Evolutionary conservation across 1,284 basidiomycete species (phyloP), one percentile per base, ranked within the genome.

Genomic region (Golubevia sp.): DNA sequence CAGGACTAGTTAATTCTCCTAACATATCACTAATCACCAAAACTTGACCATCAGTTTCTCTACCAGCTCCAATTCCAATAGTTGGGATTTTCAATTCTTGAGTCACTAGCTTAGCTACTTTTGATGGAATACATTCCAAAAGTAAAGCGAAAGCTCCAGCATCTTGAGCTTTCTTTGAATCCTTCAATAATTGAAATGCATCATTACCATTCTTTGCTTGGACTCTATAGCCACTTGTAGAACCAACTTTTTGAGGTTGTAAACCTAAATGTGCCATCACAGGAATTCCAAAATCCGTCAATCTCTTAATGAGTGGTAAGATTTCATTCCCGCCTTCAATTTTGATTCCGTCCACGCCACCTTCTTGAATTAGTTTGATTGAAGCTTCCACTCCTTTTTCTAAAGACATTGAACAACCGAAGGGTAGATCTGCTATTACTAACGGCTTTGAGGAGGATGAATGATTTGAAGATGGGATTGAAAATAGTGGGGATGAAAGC

Each of bases 401-500:
- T 25, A 30, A 53, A 30, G 51, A 23, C 30, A 56, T 49, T n/a
- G 27, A 27, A 38, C 8, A 8, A 8, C 55, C 55, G 25, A 56
- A 26, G 25, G 25, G 25, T 34, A 27, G n/a, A 23, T 27, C 24
- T 56, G 55, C 30, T 34, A 56, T 25, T 21, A 27, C 55, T 21
- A 56, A 27, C n/a, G 25, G 24, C 21, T 24, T 38, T 23, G 24
- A 24, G 7, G 24, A 56, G 50, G 50, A 21, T 26, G 25, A 23
- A 13, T 23, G 18, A 52, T 23, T 23, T 26, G 58, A 44, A 55
- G 56, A 23, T 51, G 53, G 44, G 38, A 38, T 15, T 59, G 64
- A 3, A 51, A 61, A n/a, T 11, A 73, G 55, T 0, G 75, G 59
- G 8, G 77, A 66, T 23, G 66, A 62, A 30, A 83, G 62, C 2